phyloP scores from a whole-genome alignment of 345 rosid species.

The Psidium guajava region DNA sequence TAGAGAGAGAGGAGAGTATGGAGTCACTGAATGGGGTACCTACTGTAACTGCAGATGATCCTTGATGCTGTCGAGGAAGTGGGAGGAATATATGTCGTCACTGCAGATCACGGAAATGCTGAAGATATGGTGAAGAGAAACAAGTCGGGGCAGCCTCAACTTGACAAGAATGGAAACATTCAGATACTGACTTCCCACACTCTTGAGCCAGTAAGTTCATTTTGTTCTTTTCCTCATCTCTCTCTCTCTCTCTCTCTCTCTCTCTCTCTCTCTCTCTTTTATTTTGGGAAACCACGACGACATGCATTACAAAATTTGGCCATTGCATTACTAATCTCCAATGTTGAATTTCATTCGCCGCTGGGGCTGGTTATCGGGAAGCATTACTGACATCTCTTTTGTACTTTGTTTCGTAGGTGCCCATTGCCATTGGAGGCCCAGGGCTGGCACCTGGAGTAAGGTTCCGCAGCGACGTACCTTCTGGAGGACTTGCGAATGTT shows the following conservation, averaged over 20 bases:
- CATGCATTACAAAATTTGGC: not conserved
- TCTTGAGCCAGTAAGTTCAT: slow-evolving; percentile 67
- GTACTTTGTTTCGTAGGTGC: slow-evolving; percentile 39
- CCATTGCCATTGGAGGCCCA: slow-evolving; percentile 93
- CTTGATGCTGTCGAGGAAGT: slow-evolving; percentile 76
- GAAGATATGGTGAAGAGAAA: slow-evolving; percentile 97
- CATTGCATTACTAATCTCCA: not conserved
- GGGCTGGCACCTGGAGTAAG: slow-evolving; percentile 55
- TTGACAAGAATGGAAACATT: slow-evolving; percentile 60
- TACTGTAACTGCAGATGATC: slow-evolving; percentile 49
- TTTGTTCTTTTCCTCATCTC: not conserved
- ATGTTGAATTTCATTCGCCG: not conserved
- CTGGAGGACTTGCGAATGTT: slow-evolving; percentile 80
- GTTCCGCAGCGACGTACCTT: slow-evolving; percentile 56
- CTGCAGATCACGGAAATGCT: slow-evolving; percentile 98
- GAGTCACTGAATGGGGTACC: not conserved
- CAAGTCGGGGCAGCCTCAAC: slow-evolving; percentile 61
- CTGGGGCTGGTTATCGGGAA: not conserved
- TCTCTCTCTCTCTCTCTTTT: no score
- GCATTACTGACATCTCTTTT: not conserved
- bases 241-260: no score
- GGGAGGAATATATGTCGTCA: slow-evolving; percentile 81
- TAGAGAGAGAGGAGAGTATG: no score
- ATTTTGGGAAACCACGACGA: not conserved
- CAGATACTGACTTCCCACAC: slow-evolving; percentile 98